Base-by-base conservation (phyloP, 2,329 filamentous ascomycete genomes). In the Aureobasidium sp. region DNA sequence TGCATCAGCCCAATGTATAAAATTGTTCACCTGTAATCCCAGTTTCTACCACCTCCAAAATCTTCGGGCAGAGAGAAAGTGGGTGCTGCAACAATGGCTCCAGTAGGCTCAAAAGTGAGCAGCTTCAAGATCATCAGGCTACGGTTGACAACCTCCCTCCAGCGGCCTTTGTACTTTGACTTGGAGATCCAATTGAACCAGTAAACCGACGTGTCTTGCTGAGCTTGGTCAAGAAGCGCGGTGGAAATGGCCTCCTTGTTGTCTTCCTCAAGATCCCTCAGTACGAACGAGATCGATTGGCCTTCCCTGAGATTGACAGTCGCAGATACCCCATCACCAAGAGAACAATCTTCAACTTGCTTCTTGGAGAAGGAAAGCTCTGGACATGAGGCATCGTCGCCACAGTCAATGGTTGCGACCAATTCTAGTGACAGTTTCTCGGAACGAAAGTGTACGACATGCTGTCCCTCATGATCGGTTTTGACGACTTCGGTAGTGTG, bases 71-170 rank as follows among this genome's bases (percentile, higher is more conserved):
- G 11, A n/a, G 85, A 88, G 62, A 90, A 90, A 0, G 85, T 90
- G 0, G 86, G 85, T 1, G 86, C 79, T 1, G 86, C 86, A 29
- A 89, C 77, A 47, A 90, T 89, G 7, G 86, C 86, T 2, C 86
- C 86, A 0, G 85, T 90, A 0, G 85, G 86, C 62, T 90, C 86
- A 60, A 84, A 90, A 0, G 85, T 89, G 60, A 90, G 74, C 68
- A 90, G 75, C 67, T 90, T 90, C 39, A 90, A 68, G 50, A 88
- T 81, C 73, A 90, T 79, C 47, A 90, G 70, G 62, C 85, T 88
- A 53, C 86, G 75, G 22, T 76, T 74, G 5, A 90, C 83, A 2
- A 86, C 81, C 66, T 89, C 85, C 50, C 83, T 76, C 79, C 85
- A 90, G 29, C 81, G 78, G 4, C 86, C 86, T 55, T 79, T 81